These are phyloP conservation scores for Oryza nivara DNA, from an alignment of 176 grass and related monocot genomes.

Conservation along the genomic window DNA sequence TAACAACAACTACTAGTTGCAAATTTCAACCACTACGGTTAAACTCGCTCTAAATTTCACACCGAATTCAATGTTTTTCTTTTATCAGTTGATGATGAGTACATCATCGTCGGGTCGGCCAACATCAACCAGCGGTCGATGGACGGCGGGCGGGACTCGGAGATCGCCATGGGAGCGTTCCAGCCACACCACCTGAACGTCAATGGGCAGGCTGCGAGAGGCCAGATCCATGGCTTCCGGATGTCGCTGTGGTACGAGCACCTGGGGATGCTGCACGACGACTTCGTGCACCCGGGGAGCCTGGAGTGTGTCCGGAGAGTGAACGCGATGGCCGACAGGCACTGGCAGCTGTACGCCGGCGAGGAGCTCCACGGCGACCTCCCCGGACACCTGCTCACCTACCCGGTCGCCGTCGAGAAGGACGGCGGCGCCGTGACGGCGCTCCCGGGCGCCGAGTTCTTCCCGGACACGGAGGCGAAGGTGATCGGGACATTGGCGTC, in stretches of 20 bases:
- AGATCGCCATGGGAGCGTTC: constrained; percentile 79
- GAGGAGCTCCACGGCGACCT: constrained; percentile 63
- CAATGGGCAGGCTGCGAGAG: constrained; percentile 56
- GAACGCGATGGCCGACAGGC: constrained; percentile 73
- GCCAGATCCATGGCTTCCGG: constrained; percentile 84
- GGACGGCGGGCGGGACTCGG: constrained; percentile 82
- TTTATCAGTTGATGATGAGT: constrained; percentile 77
- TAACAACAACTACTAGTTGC: constrained; percentile 24
- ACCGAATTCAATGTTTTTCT: background rate
- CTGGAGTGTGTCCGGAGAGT: constrained; percentile 69
- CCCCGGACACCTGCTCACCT: constrained; percentile 80
- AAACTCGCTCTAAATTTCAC: background rate
- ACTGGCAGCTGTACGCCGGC: constrained; percentile 71
- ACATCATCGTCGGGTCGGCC: constrained; percentile 87
- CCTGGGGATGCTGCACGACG: constrained; percentile 70
- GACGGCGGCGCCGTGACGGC: constrained; percentile 59
- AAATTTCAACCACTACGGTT: background rate
- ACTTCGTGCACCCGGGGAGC: constrained; percentile 63
- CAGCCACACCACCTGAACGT: constrained; percentile 68
- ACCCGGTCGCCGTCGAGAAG: constrained; percentile 50
- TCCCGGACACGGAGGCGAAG: constrained; percentile 66
- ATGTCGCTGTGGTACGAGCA: constrained; percentile 96
- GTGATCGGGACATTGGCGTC: constrained; percentile 54
- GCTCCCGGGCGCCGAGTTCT: constrained; percentile 63
- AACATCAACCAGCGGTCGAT: constrained; percentile 98